Evolutionary conservation across 1,139 yeast species (phyloP).

Genomic region (Suhomyces maxii): DNA sequence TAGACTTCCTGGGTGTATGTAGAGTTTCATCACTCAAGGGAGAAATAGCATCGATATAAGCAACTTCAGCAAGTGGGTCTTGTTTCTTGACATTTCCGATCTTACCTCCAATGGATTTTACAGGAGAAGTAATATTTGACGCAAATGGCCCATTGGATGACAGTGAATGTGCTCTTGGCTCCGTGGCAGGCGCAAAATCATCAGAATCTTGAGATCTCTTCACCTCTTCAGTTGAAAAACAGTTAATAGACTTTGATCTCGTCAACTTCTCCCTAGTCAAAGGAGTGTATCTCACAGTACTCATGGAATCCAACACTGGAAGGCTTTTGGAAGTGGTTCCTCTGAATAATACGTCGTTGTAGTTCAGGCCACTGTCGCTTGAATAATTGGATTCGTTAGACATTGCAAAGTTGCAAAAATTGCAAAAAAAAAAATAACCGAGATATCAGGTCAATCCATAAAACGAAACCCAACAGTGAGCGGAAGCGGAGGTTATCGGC

Average conservation of each 20-base stretch:
- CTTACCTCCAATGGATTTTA: not conserved
- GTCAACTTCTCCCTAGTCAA: not conserved
- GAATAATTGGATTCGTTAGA: not conserved
- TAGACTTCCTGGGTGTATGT: not conserved
- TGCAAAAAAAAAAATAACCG: no score
- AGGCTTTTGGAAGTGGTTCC: not conserved
- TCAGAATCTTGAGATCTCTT: no score
- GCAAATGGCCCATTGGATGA: no score
- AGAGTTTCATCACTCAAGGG: constrained; percentile 10
- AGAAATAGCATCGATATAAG: constrained; percentile 14
- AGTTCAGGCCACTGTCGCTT: not conserved
- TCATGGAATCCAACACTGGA: not conserved
- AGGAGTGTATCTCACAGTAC: not conserved
- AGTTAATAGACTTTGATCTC: not conserved
- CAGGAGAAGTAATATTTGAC: not conserved
- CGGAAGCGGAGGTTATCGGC: no score
- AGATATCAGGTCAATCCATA: no score
- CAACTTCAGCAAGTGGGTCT: not conserved
- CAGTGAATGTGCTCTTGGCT: no score
- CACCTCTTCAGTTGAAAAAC: not conserved
- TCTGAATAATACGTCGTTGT: not conserved
- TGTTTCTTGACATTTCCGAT: not conserved
- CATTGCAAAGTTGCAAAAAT: not conserved
- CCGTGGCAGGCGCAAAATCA: no score
- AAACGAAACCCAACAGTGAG: no score